phyloP scores from a whole-genome alignment of 1,284 basidiomycete species.

The Mycosarcoma mackinlayi region DNA sequence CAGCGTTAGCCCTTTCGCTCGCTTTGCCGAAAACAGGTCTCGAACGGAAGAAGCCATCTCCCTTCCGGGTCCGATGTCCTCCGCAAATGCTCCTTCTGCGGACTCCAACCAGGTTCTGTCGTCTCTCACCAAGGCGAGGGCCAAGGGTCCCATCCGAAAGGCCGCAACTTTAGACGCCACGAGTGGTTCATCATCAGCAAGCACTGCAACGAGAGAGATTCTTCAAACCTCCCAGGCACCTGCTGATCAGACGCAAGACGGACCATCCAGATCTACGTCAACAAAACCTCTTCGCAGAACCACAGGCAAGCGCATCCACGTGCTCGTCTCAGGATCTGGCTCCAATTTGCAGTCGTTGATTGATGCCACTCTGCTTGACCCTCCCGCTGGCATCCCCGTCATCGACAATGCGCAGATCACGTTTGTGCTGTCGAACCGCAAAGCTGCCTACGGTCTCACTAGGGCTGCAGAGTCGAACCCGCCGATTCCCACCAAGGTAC shows the following conservation, averaged over 20 bases:
- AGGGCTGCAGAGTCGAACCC: constrained; percentile 79
- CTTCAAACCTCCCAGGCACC: constrained; percentile 7
- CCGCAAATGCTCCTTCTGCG: constrained; percentile 1
- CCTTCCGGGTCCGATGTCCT: not conserved
- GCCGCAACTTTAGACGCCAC: constrained; percentile 17
- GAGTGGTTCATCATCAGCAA: not conserved
- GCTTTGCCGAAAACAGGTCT: constrained; percentile 20
- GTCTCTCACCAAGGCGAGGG: constrained; percentile 34
- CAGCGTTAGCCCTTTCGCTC: constrained; percentile 36
- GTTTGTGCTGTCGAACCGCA: constrained; percentile 90
- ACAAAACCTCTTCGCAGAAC: constrained; percentile 42
- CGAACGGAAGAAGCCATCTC: constrained; percentile 22
- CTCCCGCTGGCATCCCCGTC: constrained; percentile 33
- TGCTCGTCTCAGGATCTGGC: constrained; percentile 70
- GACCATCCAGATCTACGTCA: constrained; percentile 1
- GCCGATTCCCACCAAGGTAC: constrained; percentile 81
- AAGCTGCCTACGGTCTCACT: constrained; percentile 87
- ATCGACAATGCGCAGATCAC: constrained; percentile 75
- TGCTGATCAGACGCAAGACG: not conserved
- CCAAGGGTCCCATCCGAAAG: constrained; percentile 24
- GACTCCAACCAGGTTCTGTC: constrained; percentile 24
- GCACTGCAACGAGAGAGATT: not conserved
- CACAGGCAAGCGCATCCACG: constrained; percentile 62
- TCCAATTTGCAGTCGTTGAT: constrained; percentile 96
- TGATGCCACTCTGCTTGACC: constrained; percentile 82